Base-by-base conservation (phyloP, 139 green algal genomes). In the Diplosphaera chodatii region DNA sequence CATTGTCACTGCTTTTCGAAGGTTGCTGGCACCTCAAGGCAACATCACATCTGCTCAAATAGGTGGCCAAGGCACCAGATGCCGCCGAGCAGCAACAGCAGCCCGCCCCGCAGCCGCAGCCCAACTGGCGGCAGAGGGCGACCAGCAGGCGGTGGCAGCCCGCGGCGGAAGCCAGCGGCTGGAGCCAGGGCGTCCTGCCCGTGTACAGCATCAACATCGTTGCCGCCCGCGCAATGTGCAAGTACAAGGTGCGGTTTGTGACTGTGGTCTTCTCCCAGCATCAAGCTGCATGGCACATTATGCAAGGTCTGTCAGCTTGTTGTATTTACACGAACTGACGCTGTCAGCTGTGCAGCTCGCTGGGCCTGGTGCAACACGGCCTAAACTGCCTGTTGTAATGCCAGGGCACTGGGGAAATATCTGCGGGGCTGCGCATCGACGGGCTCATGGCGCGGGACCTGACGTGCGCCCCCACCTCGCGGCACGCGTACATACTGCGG, bases 391-490 rank as follows among this genome's bases (percentile, higher is more conserved):
- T n/a, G n/a, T n/a, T n/a, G n/a, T n/a, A n/a, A n/a, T n/a, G 22
- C 37, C 70, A 86, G 76, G 75, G 67, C 31, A 72, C 64, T 1
- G 77, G 77, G 27, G 59, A 40, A 16, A 55, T 77, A 15, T 34
- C 29, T 4, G 66, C 67, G 16, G 70, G 66, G 22, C n/a, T 66
- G 25, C 70, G 34, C 18, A 63, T 87, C 65, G 81, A 83, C 34
- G 83, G 83, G 62, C 55, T 85, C 1, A 72, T 88, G 25, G 76
- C 78, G 48, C 71, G 83, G 1, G 83, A 88, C 67, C 73, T 88
- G 48, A 78, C 86, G 66, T 55, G 87, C 40, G 66, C 74, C n/a
- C 69, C 78, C 6, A 34, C 67, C 22, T 73, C 81, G 10, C 62
- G 55, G 18, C 78, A 85, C 63, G 83, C 81, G 0, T 85, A 76